phyloP scores from a whole-genome alignment of 2,329 filamentous ascomycete species.

The Aspergillus tanneri region DNA sequence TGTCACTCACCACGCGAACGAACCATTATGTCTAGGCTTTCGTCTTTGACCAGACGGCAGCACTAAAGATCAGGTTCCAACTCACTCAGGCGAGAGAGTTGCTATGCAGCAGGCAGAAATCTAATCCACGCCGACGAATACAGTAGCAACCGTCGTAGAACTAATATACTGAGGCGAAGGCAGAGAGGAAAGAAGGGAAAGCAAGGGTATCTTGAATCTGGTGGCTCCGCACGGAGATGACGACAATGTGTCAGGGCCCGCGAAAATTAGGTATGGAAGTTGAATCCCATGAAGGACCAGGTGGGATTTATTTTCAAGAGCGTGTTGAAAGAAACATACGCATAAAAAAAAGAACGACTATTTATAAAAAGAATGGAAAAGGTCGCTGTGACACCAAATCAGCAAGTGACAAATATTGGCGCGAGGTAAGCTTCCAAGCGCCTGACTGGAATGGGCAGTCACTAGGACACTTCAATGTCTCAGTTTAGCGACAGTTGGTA shows the following conservation, averaged over 20 bases:
- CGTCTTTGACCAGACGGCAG: conserved; percentile 7
- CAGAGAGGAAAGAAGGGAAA: conserved; percentile 7
- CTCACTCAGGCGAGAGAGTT: neutral
- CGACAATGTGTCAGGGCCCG: conserved; percentile 19
- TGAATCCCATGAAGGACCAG: conserved; percentile 16
- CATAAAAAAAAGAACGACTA: conserved; percentile 8
- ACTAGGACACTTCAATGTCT: conserved; percentile 15
- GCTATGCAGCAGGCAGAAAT: neutral
- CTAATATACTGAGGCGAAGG: conserved; percentile 3
- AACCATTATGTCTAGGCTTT: conserved; percentile 30
- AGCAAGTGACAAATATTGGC: conserved; percentile 10
- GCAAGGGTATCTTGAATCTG: conserved; percentile 13
- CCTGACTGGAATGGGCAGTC: conserved; percentile 15
- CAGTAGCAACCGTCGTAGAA: too few relatives aligned
- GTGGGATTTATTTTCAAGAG: too few relatives aligned
- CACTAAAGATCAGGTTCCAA: conserved; percentile 18
- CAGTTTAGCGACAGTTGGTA: conserved; percentile 10
- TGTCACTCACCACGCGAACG: conserved; percentile 40
- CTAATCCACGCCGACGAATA: conserved; percentile 1
- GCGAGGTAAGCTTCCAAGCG: conserved; percentile 17
- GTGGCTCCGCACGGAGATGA: conserved; percentile 20
- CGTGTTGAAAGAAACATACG: too few relatives aligned
- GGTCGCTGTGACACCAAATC: neutral
- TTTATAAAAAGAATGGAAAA: conserved; percentile 3
- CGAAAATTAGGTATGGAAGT: conserved; percentile 17